A percentile compares a stretch with the other conserved stretches of the same genome.
phyloP scores from a whole-genome alignment of 1,284 basidiomycete genomes.

The Sanghuangporus weigelae region DNA sequence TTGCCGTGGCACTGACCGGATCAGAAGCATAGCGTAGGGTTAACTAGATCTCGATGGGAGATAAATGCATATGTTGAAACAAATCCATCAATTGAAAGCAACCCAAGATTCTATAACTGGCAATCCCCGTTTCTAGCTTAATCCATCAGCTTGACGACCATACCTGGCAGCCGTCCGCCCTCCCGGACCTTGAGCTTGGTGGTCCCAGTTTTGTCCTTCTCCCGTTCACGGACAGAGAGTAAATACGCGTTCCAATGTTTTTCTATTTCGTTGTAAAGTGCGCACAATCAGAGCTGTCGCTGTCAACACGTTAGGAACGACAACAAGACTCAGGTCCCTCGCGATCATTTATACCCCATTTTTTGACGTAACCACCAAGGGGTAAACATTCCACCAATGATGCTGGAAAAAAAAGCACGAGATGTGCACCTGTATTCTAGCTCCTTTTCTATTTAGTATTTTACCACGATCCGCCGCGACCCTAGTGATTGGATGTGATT shows the following conservation, averaged over 20 bases:
- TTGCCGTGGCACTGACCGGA: slow-evolving; percentile 10
- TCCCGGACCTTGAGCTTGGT: background rate
- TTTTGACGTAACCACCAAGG: slow-evolving; percentile 8
- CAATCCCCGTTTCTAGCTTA: background rate
- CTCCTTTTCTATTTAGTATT: background rate
- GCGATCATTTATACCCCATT: slow-evolving; percentile 2
- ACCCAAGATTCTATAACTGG: background rate
- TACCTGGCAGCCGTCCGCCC: background rate
- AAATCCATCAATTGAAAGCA: background rate
- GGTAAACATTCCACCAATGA: background rate
- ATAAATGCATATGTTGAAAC: slow-evolving; percentile 7
- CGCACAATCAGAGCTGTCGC: slow-evolving; percentile 1
- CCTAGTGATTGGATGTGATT: slow-evolving; percentile 9
- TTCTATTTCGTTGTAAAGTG: background rate
- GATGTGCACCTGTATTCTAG: background rate
- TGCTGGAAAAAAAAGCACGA: background rate
- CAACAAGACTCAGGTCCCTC: background rate
- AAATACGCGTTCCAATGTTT: background rate
- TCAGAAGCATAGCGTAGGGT: slow-evolving; percentile 12
- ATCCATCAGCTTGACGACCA: background rate
- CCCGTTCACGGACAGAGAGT: background rate
- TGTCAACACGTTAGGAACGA: background rate
- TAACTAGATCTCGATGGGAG: background rate
- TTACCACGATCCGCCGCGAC: slow-evolving; percentile 4
- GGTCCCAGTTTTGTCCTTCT: background rate